phyloP scores from a whole-genome alignment of 345 rosid genomes.

The Rhodamnia rubescens region DNA sequence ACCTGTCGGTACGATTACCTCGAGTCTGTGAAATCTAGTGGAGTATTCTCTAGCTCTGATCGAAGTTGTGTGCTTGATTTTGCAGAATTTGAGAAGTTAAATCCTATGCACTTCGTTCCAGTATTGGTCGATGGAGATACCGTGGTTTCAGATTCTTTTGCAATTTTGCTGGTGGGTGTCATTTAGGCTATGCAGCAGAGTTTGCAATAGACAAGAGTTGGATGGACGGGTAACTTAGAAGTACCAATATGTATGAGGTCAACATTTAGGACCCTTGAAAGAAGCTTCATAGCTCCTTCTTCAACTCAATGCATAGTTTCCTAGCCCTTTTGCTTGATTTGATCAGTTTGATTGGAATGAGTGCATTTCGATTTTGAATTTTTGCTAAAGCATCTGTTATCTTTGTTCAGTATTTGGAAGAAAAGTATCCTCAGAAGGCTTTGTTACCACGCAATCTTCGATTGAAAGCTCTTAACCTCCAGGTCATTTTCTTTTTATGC shows the following conservation, averaged over 20 bases:
- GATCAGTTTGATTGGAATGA: background rate
- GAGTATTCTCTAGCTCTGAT: background rate
- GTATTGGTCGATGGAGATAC: constrained; percentile 40
- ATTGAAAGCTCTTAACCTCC: constrained; percentile 28
- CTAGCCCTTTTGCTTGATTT: background rate
- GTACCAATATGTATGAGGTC: background rate
- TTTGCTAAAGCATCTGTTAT: background rate
- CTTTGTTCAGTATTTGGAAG: constrained; percentile 33
- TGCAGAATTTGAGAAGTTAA: constrained; percentile 37
- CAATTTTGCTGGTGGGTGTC: constrained; percentile 30
- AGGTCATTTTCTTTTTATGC: constrained; percentile 9
- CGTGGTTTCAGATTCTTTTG: constrained; percentile 41
- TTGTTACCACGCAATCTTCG: constrained; percentile 30
- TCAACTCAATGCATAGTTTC: background rate
- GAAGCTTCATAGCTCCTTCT: background rate
- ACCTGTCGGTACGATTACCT: background rate
- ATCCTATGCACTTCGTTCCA: constrained; percentile 36
- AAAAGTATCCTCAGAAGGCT: constrained; percentile 31
- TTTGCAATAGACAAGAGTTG: background rate
- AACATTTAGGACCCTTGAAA: background rate
- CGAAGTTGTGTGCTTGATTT: background rate
- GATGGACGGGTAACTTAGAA: background rate
- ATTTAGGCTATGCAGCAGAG: background rate
- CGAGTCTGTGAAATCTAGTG: background rate
- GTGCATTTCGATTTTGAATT: background rate